Evolutionary conservation across 2,329 filamentous ascomycete species (phyloP), one percentile per base, ranked within the genome.

Genomic region (Penicillium sp.): DNA sequence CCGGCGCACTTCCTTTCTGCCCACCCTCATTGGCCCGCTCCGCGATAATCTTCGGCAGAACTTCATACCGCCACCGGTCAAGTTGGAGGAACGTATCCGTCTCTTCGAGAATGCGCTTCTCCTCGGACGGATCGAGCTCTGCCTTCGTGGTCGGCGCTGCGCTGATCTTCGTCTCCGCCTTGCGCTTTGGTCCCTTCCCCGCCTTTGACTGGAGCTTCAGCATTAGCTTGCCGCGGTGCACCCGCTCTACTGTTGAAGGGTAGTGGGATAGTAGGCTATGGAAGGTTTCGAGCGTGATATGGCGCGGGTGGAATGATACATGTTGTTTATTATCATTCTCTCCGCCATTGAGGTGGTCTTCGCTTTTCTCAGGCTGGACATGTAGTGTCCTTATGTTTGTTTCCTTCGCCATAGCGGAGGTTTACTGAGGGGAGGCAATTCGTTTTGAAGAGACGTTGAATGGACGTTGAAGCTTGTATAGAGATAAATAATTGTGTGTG

Each of bases 51-150:
- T 31, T 52, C 0, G 75, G 75, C 19, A 78, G 58, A 13, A 38
- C 60, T 25, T 69, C 67, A 62, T 77, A 79, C 31, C 77, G 68
- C 71, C 73, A 77, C 10, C 52, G 45, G 62, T 79, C 76, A 27
- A 78, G 59, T 33, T 68, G 49, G 8, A 73, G 35, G 27, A 73
- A 76, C 7, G 63, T 66, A 0, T 66, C 52, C 33, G 68, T 53
- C 38, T 69, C 69, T 36, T 50, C 62, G 10, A 56, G 27, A 25
- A 65, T 64, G 9, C 54, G 35, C 29, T 59, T 53, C 25, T 65
- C 49, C n/a, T 61, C 51, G 0, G 55, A 35, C 8, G 58, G 15
- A 39, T 47, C 42, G 8, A 53, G 48, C 2, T 57, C 44, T 15
- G 48, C 53, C 21, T 49, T 56, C 6, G 45, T 51, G 21, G 39